Base-by-base conservation (phyloP, 208 protist genomes). In the Leishmania aethiopica region DNA sequence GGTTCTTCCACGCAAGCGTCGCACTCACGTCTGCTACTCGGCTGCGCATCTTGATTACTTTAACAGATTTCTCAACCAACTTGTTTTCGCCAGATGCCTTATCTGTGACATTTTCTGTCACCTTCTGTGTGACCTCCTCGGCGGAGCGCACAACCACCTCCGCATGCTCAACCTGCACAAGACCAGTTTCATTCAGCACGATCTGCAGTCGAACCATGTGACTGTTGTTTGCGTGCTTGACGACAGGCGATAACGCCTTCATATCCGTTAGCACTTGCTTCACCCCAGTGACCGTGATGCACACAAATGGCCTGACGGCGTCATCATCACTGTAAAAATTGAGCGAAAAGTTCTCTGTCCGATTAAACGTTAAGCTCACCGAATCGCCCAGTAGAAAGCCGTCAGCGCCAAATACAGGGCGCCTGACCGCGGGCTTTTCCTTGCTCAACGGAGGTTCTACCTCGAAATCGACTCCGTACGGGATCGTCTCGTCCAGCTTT, bases 171-270 rank as follows among this genome's bases (percentile, higher is more conserved):
- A 96, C 77, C 28, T 95, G 88, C 69, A 95, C 55, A 45, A 98
- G 85, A 5, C 92, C 95, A 45, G 88, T 87, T 62, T 96, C 93
- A 74, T 89, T 96, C 49, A 96, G 75, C 2, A 78, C 62, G 17
- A 96, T 40, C 79, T 98, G 91, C 79, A 98, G 59, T 40, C 93
- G 92, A 64, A 98, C 77, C 81, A 94, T 90, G 83, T 98, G 95
- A 42, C 78, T 94, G 66, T 96, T 95, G 77, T 96, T 96, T 40
- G 88, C 83, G 77, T 97, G 91, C 15, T 79, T 42, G 74, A 96
- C 47, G 28, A 49, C 22, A 45, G 92, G 88, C 25, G 77, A 78
- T 70, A 92, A 87, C 47, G 84, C 86, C 0, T 81, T 78, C 57
- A 96, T 47, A 5, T 75, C 81, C 13, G 91, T 82, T 1, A 97